Conservation (phyloP, 768 basidiomycete species). For the Postia placenta region DNA sequence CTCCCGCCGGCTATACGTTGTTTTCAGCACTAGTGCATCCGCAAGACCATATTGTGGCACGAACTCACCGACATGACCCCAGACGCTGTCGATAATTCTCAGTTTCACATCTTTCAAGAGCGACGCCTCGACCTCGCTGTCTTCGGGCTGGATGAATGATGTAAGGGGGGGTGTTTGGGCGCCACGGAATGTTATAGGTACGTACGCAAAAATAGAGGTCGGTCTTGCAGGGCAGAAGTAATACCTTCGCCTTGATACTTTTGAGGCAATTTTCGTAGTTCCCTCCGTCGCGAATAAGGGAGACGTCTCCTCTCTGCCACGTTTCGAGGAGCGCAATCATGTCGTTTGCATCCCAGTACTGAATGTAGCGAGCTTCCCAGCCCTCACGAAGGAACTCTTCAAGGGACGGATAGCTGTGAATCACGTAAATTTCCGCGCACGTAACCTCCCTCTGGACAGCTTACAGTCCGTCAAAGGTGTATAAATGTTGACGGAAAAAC, state of each 20-base stretch:
- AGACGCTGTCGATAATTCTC: conserved; percentile 44
- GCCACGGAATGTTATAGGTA: neutral
- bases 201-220: conserved; percentile 49
- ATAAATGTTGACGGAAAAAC: conserved; percentile 48
- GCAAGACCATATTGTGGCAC: neutral
- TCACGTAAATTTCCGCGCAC: neutral
- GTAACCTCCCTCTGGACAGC: neutral
- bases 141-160: conserved; percentile 43
- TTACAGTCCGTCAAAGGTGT: conserved; percentile 37
- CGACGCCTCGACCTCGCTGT: conserved; percentile 38
- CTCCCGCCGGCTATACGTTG: conserved; percentile 13
- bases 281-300: conserved; percentile 36
- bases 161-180: neutral
- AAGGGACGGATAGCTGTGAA: conserved; percentile 37
- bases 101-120: conserved; percentile 35
- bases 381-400: conserved; percentile 41
- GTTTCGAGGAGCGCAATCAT: conserved; percentile 42
- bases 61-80: conserved; percentile 46
- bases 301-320: conserved; percentile 46
- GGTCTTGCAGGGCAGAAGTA: conserved; percentile 53
- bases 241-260: conserved; percentile 40
- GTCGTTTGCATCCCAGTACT: conserved; percentile 50
- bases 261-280: conserved; percentile 35
- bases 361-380: conserved; percentile 42
- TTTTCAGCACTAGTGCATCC: too few species aligned